Evolutionary conservation across 805 yeast genomes (phyloP).

Genomic region (Metschnikowia hibisci): DNA sequence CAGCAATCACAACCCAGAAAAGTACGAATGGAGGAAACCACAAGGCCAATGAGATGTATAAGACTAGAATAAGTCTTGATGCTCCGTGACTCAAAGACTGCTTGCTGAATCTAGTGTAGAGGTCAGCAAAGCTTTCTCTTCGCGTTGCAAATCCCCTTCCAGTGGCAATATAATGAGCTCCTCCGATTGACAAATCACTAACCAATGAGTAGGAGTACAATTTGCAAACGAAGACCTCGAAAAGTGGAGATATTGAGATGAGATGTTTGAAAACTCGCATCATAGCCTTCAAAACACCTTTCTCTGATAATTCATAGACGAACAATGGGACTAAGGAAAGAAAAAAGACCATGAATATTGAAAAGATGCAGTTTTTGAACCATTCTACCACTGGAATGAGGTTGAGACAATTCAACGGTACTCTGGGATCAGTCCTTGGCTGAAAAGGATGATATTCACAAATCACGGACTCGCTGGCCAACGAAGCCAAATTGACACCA

Average conservation of each 20-base stretch:
- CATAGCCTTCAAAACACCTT: slow-evolving; percentile 74
- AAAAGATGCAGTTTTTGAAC: slow-evolving; percentile 76
- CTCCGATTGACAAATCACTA: slow-evolving; percentile 75
- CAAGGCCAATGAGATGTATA: slow-evolving; percentile 45
- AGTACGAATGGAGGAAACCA: slow-evolving; percentile 94
- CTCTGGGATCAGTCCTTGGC: slow-evolving; percentile 63
- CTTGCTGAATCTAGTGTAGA: slow-evolving; percentile 75
- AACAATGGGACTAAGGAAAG: slow-evolving; percentile 76
- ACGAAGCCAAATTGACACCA: slow-evolving; percentile 64
- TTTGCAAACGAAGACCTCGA: slow-evolving; percentile 80
- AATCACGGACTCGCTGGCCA: slow-evolving; percentile 66
- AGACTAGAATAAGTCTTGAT: slow-evolving; percentile 10
- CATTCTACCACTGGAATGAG: slow-evolving; percentile 72
- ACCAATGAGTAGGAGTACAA: slow-evolving; percentile 68
- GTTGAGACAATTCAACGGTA: slow-evolving; percentile 73
- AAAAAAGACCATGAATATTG: slow-evolving; percentile 78
- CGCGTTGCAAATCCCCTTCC: slow-evolving; percentile 86
- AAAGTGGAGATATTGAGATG: slow-evolving; percentile 69
- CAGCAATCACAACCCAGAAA: slow-evolving; percentile 94
- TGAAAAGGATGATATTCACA: slow-evolving; percentile 63
- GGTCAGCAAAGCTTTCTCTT: slow-evolving; percentile 69
- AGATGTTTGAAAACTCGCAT: slow-evolving; percentile 68
- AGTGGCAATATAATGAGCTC: slow-evolving; percentile 82
- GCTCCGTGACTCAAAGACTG: slow-evolving; percentile 74
- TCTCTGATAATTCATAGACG: slow-evolving; percentile 75